Conservation (phyloP, 1,284 basidiomycete genomes). For the Amylostereum areolatum region DNA sequence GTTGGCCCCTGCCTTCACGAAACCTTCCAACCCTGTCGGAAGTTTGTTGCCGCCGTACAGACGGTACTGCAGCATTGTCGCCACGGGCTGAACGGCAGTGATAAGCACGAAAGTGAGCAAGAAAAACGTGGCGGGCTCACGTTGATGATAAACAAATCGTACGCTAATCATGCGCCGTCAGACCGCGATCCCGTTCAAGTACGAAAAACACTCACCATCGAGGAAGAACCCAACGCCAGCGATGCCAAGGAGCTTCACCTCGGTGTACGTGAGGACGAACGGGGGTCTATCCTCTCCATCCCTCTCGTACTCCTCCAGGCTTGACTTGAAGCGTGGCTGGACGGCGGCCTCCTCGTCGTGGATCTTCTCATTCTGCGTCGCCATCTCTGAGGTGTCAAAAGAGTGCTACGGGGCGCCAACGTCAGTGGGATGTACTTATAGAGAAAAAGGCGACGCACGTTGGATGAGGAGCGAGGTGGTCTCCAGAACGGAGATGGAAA, state of each 20-base stretch:
- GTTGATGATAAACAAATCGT: slow-evolving; percentile 77
- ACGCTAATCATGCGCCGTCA: slow-evolving; percentile 34
- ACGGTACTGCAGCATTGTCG: slow-evolving; percentile 72
- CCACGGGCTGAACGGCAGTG: slow-evolving; percentile 44
- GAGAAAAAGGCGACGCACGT: too few species aligned
- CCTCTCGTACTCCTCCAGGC: slow-evolving; percentile 43
- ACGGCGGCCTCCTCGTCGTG: not conserved
- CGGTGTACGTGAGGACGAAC: slow-evolving; percentile 39
- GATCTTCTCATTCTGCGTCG: not conserved
- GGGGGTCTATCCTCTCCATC: slow-evolving; percentile 34
- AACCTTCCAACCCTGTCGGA: slow-evolving; percentile 53
- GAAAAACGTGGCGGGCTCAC: slow-evolving; percentile 27
- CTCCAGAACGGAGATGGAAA: too few species aligned
- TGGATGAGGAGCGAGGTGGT: too few species aligned
- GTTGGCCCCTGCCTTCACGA: slow-evolving; percentile 66
- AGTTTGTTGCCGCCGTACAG: slow-evolving; percentile 51
- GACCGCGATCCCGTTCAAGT: not conserved
- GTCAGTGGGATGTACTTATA: too few species aligned
- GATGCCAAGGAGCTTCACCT: slow-evolving; percentile 54
- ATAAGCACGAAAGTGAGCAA: not conserved
- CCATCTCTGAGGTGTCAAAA: too few species aligned
- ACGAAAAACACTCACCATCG: slow-evolving; percentile 38
- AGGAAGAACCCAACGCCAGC: slow-evolving; percentile 68
- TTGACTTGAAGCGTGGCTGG: slow-evolving; percentile 13
- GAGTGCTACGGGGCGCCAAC: too few species aligned